Percentiles rank a stretch among this genome's conserved stretches.
Evolutionary conservation across 192 early-diverging fungal genomes (phyloP).

Genomic region (Linnemannia zychae): DNA sequence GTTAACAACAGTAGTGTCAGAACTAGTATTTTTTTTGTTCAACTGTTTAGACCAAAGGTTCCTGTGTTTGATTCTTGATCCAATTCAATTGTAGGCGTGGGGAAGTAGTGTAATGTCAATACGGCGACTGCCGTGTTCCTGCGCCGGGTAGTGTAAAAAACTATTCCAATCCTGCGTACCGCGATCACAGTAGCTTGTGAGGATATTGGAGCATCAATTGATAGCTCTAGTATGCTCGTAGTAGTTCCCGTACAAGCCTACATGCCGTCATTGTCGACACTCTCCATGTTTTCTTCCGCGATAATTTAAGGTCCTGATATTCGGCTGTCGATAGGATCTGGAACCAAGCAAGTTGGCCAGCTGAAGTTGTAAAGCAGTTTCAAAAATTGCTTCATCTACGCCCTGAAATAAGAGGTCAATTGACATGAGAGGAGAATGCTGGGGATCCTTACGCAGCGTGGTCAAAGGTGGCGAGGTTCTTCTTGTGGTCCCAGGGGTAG

Average conservation of each 20-base stretch:
- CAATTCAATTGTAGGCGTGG: background rate
- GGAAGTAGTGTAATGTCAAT: background rate
- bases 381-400: background rate
- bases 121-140: background rate
- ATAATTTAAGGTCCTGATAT: background rate
- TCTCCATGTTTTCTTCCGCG: background rate
- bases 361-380: background rate
- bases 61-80: background rate
- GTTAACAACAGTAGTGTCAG: background rate
- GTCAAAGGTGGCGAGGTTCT: constrained; percentile 89
- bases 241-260: background rate
- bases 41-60: background rate
- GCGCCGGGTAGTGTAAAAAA: background rate
- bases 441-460: constrained; percentile 79
- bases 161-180: background rate
- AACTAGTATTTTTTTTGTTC: background rate
- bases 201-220: background rate
- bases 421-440: background rate
- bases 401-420: background rate
- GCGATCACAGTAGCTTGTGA: background rate
- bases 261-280: background rate
- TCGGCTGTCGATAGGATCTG: background rate
- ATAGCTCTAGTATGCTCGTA: background rate
- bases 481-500: constrained; percentile 91
- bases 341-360: background rate